phyloP scores from a whole-genome alignment of 2,329 filamentous ascomycete species.

The Aspergillus costaricaensis region DNA sequence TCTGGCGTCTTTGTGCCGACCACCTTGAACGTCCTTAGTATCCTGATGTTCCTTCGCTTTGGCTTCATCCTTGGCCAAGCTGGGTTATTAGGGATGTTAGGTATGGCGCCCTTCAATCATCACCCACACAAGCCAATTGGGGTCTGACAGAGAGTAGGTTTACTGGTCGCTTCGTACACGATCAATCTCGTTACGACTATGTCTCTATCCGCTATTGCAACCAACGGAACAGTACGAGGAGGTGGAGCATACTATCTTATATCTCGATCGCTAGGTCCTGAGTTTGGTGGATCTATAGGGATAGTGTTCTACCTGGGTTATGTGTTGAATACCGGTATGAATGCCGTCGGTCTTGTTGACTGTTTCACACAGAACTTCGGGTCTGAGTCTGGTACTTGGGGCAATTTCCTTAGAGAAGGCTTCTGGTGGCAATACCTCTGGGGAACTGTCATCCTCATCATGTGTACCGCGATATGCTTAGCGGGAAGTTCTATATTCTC shows the following conservation, averaged over 20 bases:
- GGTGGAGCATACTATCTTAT: slow-evolving; percentile 89
- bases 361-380: slow-evolving; percentile 78
- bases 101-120: slow-evolving; percentile 48
- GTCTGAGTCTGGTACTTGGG: slow-evolving; percentile 56
- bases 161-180: slow-evolving; percentile 73
- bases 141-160: slow-evolving; percentile 48
- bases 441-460: slow-evolving; percentile 68
- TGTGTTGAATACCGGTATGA: slow-evolving; percentile 82
- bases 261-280: slow-evolving; percentile 79
- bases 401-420: slow-evolving; percentile 64
- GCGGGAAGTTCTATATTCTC: slow-evolving; percentile 79
- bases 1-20: slow-evolving; percentile 84
- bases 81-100: slow-evolving; percentile 76
- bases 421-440: slow-evolving; percentile 79
- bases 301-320: slow-evolving; percentile 90
- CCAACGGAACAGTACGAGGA: slow-evolving; percentile 84
- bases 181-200: slow-evolving; percentile 83
- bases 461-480: slow-evolving; percentile 75
- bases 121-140: not conserved
- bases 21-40: slow-evolving; percentile 85
- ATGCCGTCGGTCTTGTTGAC: slow-evolving; percentile 82
- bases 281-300: slow-evolving; percentile 87
- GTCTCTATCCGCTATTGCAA: slow-evolving; percentile 84
- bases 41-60: slow-evolving; percentile 90
- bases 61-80: slow-evolving; percentile 80